Conservation (phyloP, 148 eudicot genomes). For the Dysphania ambrosioides region DNA sequence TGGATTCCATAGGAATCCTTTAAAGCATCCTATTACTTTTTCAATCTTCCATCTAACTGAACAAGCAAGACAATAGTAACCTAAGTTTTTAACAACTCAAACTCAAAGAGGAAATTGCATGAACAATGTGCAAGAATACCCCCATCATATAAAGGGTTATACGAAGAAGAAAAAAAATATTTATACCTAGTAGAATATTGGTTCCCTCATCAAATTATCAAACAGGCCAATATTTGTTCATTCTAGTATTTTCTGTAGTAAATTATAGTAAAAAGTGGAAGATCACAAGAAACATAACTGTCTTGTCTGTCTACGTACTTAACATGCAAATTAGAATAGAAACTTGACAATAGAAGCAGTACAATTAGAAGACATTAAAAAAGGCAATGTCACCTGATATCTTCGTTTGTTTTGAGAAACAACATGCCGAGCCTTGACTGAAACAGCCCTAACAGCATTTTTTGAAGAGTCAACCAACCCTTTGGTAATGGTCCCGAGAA, state of each 20-base stretch:
- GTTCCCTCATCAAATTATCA: neutral
- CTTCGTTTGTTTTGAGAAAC: slow-evolving; percentile 98
- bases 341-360: neutral
- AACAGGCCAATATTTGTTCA: neutral
- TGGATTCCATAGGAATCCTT: too few relatives aligned
- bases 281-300: neutral
- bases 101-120: neutral
- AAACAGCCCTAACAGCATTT: slow-evolving; percentile 91
- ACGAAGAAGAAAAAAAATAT: neutral
- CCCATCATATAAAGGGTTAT: neutral
- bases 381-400: slow-evolving; percentile 63
- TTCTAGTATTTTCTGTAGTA: neutral
- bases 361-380: neutral
- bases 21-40: neutral
- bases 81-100: neutral
- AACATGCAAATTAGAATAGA: neutral
- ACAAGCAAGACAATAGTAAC: neutral
- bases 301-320: neutral
- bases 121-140: neutral
- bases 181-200: neutral
- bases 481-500: slow-evolving; percentile 75
- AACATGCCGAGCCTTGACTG: slow-evolving; percentile 94
- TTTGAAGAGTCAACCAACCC: slow-evolving; percentile 90
- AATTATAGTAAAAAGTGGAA: neutral
- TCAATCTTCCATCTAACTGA: neutral